phyloP scores from a whole-genome alignment of 2,329 filamentous ascomycete genomes.

The Colletotrichum camelliae region DNA sequence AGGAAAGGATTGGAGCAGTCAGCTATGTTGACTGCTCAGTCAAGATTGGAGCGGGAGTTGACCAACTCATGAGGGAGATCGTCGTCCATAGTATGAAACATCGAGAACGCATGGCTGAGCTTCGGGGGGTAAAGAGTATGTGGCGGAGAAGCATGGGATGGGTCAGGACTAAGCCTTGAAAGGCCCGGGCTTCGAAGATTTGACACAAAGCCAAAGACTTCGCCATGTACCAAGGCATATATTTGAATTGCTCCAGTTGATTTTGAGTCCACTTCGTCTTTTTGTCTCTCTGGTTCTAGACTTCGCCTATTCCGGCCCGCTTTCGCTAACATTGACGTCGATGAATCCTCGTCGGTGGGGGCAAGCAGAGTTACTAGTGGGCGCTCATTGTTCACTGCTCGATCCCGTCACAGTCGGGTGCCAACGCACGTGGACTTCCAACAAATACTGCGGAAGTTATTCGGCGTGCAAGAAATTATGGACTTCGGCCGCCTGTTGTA shows the following conservation, averaged over 20 bases:
- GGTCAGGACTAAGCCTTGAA: background rate
- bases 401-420: too few species aligned
- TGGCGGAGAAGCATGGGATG: background rate
- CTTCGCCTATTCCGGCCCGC: background rate
- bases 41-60: background rate
- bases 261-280: background rate
- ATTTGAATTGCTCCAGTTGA: background rate
- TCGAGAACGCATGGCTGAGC: background rate
- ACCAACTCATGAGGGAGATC: background rate
- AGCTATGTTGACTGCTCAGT: background rate
- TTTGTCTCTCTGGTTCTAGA: background rate
- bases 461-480: too few species aligned
- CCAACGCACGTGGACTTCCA: too few species aligned
- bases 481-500: background rate
- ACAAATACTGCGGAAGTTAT: too few species aligned
- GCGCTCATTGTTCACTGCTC: background rate
- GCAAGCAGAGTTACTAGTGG: background rate
- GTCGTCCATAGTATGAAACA: background rate
- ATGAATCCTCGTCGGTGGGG: background rate
- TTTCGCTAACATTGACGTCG: background rate
- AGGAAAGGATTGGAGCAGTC: background rate
- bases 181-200: too few species aligned
- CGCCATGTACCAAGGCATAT: background rate
- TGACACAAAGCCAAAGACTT: too few species aligned
- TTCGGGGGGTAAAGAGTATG: background rate